Evolutionary conservation across 1,284 basidiomycete species (phyloP), one percentile per base, ranked within the genome.

Genomic region (Moesziomyces antarcticus): DNA sequence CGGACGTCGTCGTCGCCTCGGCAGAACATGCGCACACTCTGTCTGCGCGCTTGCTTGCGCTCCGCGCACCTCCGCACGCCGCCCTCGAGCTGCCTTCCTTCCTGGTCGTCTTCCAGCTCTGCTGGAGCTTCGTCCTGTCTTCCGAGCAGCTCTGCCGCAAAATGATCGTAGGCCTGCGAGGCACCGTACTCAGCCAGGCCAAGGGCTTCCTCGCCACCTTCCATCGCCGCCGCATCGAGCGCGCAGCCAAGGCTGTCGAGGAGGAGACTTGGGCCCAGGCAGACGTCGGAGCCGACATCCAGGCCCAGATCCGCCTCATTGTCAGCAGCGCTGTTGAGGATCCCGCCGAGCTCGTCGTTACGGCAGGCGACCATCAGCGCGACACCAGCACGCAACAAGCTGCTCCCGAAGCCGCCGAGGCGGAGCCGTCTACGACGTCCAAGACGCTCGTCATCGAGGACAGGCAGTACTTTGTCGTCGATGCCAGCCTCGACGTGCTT

Each of bases 131-230:
- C 80, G 93, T 98, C 24, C 88, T 96, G 10, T 87, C 88, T 62
- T 93, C 92, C 74, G 96, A 99, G 84, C 88, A 90, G 24, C 87
- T 96, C 27, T 93, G 91, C 73, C 88, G 90, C 52, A 88, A 91
- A 67, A 97, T 98, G 93, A 93, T 97, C 64, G 92, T 96, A 48
- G 91, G 93, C 5, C 86, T 99, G 25, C 87, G 95, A 45, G 69
- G 70, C 25, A 73, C 50, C 6, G 54, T 69, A 24, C 72, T 75
- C n/a, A 73, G 75, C 48, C 79, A 95, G 89, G 92, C 93, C 7
- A 95, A 95, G 84, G 86, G 88, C 3, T 99, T 95, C 86, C 86
- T 99, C 27, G 90, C 92, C 74, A 85, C 87, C 0, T 97, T 95
- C 85, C 96, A 99, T 83, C 90, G 93, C 71, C 85, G 87, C n/a